These are phyloP conservation scores for Hericium coralloides DNA, from an alignment of 768 basidiomycete genomes.

Conservation along the genomic window DNA sequence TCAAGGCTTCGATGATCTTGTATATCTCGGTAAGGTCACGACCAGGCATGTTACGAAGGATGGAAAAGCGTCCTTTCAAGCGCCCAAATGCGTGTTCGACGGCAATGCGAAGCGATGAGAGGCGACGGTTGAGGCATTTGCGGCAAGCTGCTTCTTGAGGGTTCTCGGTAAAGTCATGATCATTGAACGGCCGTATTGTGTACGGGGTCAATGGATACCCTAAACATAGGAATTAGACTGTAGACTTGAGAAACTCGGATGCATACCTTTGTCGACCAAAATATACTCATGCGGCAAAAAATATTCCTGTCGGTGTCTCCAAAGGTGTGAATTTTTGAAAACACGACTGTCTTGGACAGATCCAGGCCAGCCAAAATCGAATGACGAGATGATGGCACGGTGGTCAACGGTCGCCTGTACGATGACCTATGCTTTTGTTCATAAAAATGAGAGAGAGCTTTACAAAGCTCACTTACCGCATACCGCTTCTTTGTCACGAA, in stretches of 20 bases:
- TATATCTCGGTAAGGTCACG: slow-evolving; percentile 2
- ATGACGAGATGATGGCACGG: slow-evolving; percentile 9
- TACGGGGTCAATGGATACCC: slow-evolving; percentile 5
- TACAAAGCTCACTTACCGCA: slow-evolving; percentile 9
- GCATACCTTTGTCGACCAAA: slow-evolving; percentile 11
- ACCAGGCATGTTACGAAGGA: slow-evolving; percentile 8
- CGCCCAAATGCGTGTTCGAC: slow-evolving; percentile 24
- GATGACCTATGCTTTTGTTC: slow-evolving; percentile 5
- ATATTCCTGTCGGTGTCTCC: slow-evolving; percentile 6
- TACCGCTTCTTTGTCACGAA: slow-evolving; percentile 18
- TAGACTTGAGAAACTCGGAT: background rate
- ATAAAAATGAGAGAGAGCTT: too few species aligned
- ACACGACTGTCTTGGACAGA: slow-evolving; percentile 13
- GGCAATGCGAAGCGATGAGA: slow-evolving; percentile 15
- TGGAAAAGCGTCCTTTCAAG: slow-evolving; percentile 22
- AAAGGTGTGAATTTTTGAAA: slow-evolving; percentile 16
- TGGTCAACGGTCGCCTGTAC: slow-evolving; percentile 18
- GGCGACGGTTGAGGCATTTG: slow-evolving; percentile 13
- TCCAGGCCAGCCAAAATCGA: slow-evolving; percentile 19
- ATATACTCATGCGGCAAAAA: slow-evolving; percentile 14
- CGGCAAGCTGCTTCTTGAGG: background rate
- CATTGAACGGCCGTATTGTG: slow-evolving; percentile 4
- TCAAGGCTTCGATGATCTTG: slow-evolving; percentile 1
- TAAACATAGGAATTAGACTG: background rate
- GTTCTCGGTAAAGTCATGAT: background rate